These are phyloP conservation scores for Gynandropsis gynandra DNA, from an alignment of 345 rosid species.

Conservation along the genomic window DNA sequence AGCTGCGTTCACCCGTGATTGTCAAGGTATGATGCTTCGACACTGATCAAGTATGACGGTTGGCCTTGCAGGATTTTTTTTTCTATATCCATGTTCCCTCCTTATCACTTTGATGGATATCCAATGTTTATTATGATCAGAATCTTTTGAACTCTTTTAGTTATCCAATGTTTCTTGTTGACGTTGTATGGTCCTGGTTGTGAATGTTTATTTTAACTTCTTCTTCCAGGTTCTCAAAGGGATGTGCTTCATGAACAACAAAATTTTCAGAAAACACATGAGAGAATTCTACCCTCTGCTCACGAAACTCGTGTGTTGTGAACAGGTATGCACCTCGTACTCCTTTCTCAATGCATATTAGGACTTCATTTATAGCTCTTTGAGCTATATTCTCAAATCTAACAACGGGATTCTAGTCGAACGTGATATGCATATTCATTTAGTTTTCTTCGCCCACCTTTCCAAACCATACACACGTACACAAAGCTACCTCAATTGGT, in stretches of 20 bases:
- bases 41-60: background rate
- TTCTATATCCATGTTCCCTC: background rate
- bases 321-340: constrained; percentile 52
- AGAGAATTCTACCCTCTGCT: constrained; percentile 90
- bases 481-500: no score
- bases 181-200: no score
- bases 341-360: background rate
- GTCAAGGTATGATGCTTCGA: constrained; percentile 52
- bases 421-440: no score
- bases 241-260: constrained; percentile 85
- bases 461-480: no score
- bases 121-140: background rate
- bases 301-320: constrained; percentile 83
- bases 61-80: background rate
- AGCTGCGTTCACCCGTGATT: constrained; percentile 84
- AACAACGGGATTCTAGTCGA: no score
- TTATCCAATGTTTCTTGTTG: no score
- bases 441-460: no score
- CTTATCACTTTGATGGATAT: no score
- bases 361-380: background rate
- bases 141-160: no score
- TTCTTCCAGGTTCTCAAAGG: constrained; percentile 76
- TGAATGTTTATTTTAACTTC: no score
- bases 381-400: background rate
- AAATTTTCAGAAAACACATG: constrained; percentile 76